A percentile compares a stretch with the other conserved stretches of the same genome.
Conservation (phyloP, 2,329 filamentous ascomycete species). For the Alternaria postmessia region DNA sequence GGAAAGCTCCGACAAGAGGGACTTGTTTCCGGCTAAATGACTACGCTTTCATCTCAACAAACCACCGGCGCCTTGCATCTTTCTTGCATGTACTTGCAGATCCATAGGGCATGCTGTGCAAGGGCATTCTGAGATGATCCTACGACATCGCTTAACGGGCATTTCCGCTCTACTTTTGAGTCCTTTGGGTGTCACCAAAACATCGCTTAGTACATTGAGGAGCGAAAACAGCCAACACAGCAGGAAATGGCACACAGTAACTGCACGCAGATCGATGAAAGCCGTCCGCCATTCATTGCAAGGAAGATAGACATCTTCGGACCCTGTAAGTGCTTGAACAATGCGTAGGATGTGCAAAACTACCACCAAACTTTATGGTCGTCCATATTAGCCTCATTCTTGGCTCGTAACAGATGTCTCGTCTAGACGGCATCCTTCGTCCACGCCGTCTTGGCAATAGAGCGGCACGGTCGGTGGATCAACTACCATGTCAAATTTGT, state of each 20-base stretch:
- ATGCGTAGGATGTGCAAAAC: not conserved
- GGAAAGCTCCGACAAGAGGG: conserved; percentile 25
- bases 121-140: not conserved
- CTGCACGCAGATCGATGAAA: not conserved
- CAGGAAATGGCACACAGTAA: not conserved
- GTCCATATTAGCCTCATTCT: conserved; percentile 17
- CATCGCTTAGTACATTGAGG: not conserved
- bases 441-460: conserved; percentile 15
- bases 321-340: not conserved
- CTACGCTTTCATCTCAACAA: conserved; percentile 1
- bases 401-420: conserved; percentile 8
- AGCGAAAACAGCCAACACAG: not conserved
- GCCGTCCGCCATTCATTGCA: not conserved
- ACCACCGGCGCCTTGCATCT: not conserved
- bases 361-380: not conserved
- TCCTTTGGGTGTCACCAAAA: not conserved
- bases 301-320: not conserved
- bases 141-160: not conserved
- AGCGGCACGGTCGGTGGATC: not conserved
- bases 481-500: not conserved
- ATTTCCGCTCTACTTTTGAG: not conserved
- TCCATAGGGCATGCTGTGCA: conserved; percentile 1
- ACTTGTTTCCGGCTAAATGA: conserved; percentile 35
- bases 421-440: conserved; percentile 10
- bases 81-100: not conserved